Base-by-base conservation (phyloP, 805 yeast species). In the Scheffersomyces lignosus region DNA sequence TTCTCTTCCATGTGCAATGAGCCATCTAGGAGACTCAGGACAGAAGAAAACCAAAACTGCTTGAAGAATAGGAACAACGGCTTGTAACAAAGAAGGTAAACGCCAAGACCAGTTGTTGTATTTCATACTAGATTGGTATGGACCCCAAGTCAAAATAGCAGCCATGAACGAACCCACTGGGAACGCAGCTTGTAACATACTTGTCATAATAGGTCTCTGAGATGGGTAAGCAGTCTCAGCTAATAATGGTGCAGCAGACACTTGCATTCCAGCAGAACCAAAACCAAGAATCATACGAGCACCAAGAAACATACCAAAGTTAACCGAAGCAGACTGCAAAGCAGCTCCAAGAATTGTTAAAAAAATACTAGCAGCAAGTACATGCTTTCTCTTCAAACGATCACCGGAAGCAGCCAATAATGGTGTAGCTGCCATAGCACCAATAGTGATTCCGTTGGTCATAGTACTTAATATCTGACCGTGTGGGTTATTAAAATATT, bases 11-110 rank as follows among this genome's bases (percentile, higher is more conserved):
- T 44, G 30, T 4, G 41, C 34, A 41, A 54, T 38, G 6, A 51
- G 33, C 54, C 55, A 54, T 31, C 59, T 39, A 3, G 59, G 59
- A 3, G 56, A 51, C 31, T 54, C 58, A 2, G 59, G 57, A 27
- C 44, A 36, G 27, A 44, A 43, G 34, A 44, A 48, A 6, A 52
- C 45, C 16, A 49, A 25, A 7, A 20, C 33, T 25, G 41, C 8
- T 22, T 45, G 50, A 16, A 45, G 28, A n/a, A 37, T 8, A 3
- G 50, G 48, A 27, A 44, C 29, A 3, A 37, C 48, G 16, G 38
- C 50, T 17, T 45, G 50, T 27, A 45, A 27, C 27, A 17, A 43
- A 1, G 50, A 44, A 2, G 50, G 50, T 15, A 45, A 38, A 3
- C 41, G 29, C 50, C 50, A 45, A 29, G 42, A 36, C 16, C 27